Base-by-base conservation (phyloP, 2,329 filamentous ascomycete species). In the Stemphylium vesicarium region DNA sequence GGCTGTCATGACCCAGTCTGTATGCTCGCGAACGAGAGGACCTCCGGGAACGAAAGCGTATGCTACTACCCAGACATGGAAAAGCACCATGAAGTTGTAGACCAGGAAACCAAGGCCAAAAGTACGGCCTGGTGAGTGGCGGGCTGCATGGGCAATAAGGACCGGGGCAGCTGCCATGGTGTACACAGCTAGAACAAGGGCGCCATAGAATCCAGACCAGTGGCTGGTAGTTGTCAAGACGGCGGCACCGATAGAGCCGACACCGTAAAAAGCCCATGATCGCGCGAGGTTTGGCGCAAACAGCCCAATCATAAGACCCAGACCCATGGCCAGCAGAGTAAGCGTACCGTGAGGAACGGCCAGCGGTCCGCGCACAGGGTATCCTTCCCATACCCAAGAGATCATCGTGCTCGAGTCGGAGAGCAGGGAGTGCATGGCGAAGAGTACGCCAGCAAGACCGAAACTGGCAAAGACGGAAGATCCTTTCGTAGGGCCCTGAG, bases 331-430 rank as follows among this genome's bases (percentile, higher is more conserved):
- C 49, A 90, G 84, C 47, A 97, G 85, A 1, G 92, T 97, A 73
- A 89, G 85, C 67, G 91, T 92, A 49, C 93, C 95, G 69, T 98
- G 92, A n/a, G 92, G 92, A 42, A 88, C 92, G 57, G 92, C 86
- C 44, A 95, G 85, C 2, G 95, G 95, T 6, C 95, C 95, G 44
- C 90, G 87, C 36, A 98, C 85, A 12, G 95, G 95, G 68, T 90
- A 99, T 6, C 95, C 95, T 66, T 97, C 92, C 95, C 95, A 99
- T 2, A 92, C 92, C 95, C 95, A 99, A 13, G 93, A 83, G 53
- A 98, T 97, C 92, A 99, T 98, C 49, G 95, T 99, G 79, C 95
- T 98, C 0, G 93, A 96, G 73, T 99, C 95, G 0, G 95, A 97
- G 10, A 99, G 84, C 9, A 99, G 81, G 1, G 93, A 97, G 73